These are phyloP conservation scores for Talaromyces marneffei DNA, from an alignment of 2,329 filamentous ascomycete species.

Conservation along the genomic window DNA sequence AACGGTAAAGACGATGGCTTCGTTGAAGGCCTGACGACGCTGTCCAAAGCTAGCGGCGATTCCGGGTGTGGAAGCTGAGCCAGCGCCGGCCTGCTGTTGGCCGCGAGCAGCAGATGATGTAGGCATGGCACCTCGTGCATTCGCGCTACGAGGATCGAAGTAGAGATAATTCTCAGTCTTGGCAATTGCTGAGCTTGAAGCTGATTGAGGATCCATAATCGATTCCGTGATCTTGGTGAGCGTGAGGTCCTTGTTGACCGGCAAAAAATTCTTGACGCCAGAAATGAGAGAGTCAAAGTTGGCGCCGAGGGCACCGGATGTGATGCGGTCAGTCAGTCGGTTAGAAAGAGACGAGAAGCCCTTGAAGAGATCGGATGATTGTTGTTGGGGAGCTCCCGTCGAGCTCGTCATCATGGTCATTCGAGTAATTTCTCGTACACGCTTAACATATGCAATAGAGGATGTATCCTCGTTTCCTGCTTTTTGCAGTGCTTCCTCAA, in stretches of 20 bases:
- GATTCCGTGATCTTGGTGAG: slow-evolving; percentile 97
- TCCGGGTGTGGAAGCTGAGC: slow-evolving; percentile 50
- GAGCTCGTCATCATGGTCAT: slow-evolving; percentile 97
- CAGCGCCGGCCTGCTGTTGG: slow-evolving; percentile 41
- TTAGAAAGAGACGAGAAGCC: slow-evolving; percentile 89
- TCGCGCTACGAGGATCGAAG: slow-evolving; percentile 90
- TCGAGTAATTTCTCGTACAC: slow-evolving; percentile 87
- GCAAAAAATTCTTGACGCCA: slow-evolving; percentile 97
- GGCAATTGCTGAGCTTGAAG: slow-evolving; percentile 83
- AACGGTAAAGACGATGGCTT: slow-evolving; percentile 89
- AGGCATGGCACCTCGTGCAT: slow-evolving; percentile 86
- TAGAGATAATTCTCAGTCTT: slow-evolving; percentile 97
- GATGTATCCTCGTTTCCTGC: slow-evolving; percentile 67
- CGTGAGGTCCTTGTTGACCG: slow-evolving; percentile 88
- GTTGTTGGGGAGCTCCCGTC: slow-evolving; percentile 59
- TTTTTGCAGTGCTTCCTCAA: slow-evolving; percentile 73
- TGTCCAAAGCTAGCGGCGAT: slow-evolving; percentile 85
- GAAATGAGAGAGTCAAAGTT: slow-evolving; percentile 94
- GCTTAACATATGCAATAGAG: slow-evolving; percentile 77
- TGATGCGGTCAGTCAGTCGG: slow-evolving; percentile 86
- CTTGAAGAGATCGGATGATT: slow-evolving; percentile 70
- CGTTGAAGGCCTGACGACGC: slow-evolving; percentile 78
- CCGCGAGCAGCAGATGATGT: slow-evolving; percentile 57
- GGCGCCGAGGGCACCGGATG: slow-evolving; percentile 76
- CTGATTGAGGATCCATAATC: slow-evolving; percentile 90